Evolutionary conservation across 1,139 yeast species (phyloP).

Genomic region (Pichia sp.): DNA sequence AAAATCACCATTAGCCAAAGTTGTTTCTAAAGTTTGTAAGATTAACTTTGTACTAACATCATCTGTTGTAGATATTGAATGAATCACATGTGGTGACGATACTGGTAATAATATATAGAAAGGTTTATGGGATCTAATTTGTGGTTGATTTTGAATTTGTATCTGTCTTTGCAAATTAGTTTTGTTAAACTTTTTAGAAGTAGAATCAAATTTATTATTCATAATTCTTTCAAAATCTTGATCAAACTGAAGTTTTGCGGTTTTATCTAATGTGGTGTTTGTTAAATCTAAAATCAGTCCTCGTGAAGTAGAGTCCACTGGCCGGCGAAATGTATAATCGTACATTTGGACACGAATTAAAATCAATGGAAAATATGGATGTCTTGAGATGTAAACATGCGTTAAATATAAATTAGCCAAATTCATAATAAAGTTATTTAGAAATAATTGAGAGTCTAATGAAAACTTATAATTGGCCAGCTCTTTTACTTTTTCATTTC

Average conservation of each 20-base stretch:
- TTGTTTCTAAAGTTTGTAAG: conserved; percentile 51
- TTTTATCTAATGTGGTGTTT: conserved; percentile 7
- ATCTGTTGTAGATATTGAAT: conserved; percentile 44
- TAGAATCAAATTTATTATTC: conserved; percentile 6
- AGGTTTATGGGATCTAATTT: conserved; percentile 45
- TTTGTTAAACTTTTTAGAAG: conserved; percentile 14
- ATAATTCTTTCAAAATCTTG: conserved; percentile 7
- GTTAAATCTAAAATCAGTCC: conserved; percentile 10
- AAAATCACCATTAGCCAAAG: conserved; percentile 36
- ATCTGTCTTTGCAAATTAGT: conserved; percentile 18
- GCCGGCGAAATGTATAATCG: conserved; percentile 35
- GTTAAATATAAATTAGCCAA: conserved; percentile 47
- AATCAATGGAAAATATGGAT: conserved; percentile 55
- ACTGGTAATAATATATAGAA: conserved; percentile 61
- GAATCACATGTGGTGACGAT: conserved; percentile 63
- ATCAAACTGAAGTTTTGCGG: conserved; percentile 12
- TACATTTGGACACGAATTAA: conserved; percentile 64
- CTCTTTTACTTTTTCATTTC: conserved; percentile 34
- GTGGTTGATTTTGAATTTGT: conserved; percentile 26
- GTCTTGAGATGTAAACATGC: conserved; percentile 62
- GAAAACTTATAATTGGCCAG: conserved; percentile 29
- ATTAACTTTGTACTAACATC: conserved; percentile 47
- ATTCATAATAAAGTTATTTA: conserved; percentile 42
- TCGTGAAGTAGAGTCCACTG: not conserved
- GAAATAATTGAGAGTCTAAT: conserved; percentile 39